Base-by-base conservation (phyloP, 768 basidiomycete species). In the Lentinula boryana region DNA sequence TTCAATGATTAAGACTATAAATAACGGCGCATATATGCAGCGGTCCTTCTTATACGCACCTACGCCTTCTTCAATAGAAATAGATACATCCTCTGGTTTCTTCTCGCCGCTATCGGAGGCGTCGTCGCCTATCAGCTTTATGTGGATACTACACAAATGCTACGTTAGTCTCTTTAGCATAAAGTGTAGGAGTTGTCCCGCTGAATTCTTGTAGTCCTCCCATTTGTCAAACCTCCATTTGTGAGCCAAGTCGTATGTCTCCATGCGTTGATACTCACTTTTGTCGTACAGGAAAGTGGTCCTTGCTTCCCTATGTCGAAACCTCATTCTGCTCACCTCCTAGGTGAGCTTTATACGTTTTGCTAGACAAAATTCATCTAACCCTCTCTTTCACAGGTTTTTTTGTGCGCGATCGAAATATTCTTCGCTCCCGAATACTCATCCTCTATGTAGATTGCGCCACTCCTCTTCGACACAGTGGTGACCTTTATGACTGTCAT, bases 21-120 rank as follows among this genome's bases (percentile, higher is more conserved):
- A 49, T 62, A 63, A 53, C 63, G 38, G 62, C 59, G 65, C 65
- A 64, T 67, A 64, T 67, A 65, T 60, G 5, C 65, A 89, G 87
- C 85, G 63, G 88, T 92, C 57, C 81, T 92, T 54, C 81, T 92
- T 64, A 92, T 92, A 62, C 84, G 90, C 63, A 92, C 90, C 46
- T 92, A 91, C 67, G 90, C 90, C 3, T 92, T 92, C 74, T 91
- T 91, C 78, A 90, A 89, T 67, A 83, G 88, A 63, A 92, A 91
- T 66, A 69, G 78, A 58, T 87, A 84, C 68, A 72, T 91, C 56
- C 78, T 91, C 44, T 76, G 78, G 64, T 81, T 81, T 62, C 82
- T 92, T 63, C 71, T 90, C 60, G 80, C 79, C 60, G 84, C 87
- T 12, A 76, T 92, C 10, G 80, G 83, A 60, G 89, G 89, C 7